Conservation (phyloP, 2,329 filamentous ascomycete genomes). For the Alternaria gaisen region DNA sequence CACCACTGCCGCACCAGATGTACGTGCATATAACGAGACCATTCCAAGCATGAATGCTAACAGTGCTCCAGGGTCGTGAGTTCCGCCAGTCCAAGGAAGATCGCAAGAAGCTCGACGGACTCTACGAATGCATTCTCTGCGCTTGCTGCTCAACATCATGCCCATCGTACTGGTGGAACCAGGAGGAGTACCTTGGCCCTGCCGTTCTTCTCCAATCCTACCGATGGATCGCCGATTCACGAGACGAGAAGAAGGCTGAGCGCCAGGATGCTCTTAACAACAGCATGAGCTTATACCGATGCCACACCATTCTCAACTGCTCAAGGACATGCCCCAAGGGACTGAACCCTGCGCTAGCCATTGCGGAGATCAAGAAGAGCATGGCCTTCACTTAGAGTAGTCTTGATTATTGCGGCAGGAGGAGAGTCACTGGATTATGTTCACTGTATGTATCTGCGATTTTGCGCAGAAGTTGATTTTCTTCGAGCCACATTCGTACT, state of each 20-base stretch:
- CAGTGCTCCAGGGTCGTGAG: constrained; percentile 76
- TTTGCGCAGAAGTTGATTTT: constrained; percentile 6
- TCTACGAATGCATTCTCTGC: constrained; percentile 99
- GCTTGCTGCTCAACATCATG: constrained; percentile 99
- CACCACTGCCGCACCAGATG: constrained; percentile 82
- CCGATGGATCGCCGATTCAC: constrained; percentile 94
- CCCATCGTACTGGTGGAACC: constrained; percentile 99
- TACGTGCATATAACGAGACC: constrained; percentile 59
- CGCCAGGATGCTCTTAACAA: constrained; percentile 94
- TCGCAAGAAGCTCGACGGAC: constrained; percentile 94
- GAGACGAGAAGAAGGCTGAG: constrained; percentile 88
- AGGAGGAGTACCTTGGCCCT: constrained; percentile 96
- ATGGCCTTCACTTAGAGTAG: constrained; percentile 68
- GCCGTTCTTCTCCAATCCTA: constrained; percentile 97
- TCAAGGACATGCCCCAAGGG: constrained; percentile 98
- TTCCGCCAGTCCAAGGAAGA: constrained; percentile 90
- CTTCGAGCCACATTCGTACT: constrained; percentile 17
- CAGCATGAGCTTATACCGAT: constrained; percentile 98
- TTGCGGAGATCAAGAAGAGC: constrained; percentile 98
- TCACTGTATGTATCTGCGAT: constrained; percentile 18
- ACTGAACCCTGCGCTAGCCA: constrained; percentile 91
- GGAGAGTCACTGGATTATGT: background rate
- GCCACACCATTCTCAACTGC: constrained; percentile 99
- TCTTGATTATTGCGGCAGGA: background rate
- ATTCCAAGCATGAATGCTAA: constrained; percentile 22